Conservation (phyloP, 2,329 filamentous ascomycete species). For the Fonsecaea erecta region DNA sequence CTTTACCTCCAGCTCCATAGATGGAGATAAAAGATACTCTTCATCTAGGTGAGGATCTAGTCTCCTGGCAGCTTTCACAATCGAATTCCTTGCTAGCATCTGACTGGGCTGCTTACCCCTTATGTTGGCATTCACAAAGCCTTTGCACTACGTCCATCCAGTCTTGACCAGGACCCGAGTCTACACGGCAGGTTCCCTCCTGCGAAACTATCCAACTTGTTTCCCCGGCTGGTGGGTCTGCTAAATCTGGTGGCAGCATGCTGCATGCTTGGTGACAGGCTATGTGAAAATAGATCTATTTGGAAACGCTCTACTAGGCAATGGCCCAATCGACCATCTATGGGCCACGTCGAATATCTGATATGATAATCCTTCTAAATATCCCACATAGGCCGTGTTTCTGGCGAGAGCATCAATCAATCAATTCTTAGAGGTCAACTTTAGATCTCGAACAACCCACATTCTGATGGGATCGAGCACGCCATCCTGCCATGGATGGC, state of each 20-base stretch:
- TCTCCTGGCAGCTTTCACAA: too few species aligned
- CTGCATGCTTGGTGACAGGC: too few species aligned
- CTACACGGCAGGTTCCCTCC: background rate
- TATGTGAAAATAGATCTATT: background rate
- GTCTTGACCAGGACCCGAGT: background rate
- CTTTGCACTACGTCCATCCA: background rate
- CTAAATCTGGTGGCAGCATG: background rate
- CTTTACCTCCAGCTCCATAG: too few species aligned
- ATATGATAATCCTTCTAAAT: background rate
- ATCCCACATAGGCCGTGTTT: background rate
- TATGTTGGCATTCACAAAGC: background rate
- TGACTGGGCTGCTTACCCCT: too few species aligned
- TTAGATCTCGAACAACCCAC: background rate
- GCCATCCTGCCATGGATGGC: constrained; percentile 10
- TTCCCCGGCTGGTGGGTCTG: background rate
- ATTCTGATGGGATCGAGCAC: background rate
- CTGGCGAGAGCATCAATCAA: too few species aligned
- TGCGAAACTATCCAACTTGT: background rate
- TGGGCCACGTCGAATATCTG: background rate
- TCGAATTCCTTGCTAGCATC: too few species aligned
- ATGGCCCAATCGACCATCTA: background rate
- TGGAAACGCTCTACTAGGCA: background rate
- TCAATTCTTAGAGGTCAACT: background rate
- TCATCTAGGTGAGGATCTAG: too few species aligned
- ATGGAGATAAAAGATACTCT: too few species aligned